These are phyloP conservation scores for Colletotrichum noveboracense DNA, from an alignment of 2,329 filamentous ascomycete species.

Conservation along the genomic window DNA sequence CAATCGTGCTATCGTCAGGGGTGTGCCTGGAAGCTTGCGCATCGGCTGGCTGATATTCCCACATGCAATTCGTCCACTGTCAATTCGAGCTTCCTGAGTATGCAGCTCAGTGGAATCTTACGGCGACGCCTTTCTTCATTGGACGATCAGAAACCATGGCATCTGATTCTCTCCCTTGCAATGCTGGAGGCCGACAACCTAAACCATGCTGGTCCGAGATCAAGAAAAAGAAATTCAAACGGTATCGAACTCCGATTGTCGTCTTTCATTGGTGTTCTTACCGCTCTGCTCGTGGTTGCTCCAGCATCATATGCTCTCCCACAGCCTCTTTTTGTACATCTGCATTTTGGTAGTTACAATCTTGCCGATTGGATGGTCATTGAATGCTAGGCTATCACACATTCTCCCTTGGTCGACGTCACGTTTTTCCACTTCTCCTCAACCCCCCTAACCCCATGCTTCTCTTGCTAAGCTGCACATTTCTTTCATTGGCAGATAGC, in stretches of 20 bases:
- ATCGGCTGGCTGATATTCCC: background rate
- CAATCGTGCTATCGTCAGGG: background rate
- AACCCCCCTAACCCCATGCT: too few species aligned
- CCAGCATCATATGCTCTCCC: background rate
- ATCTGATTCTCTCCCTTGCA: background rate
- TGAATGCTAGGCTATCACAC: too few species aligned
- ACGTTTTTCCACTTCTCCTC: too few species aligned
- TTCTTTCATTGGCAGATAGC: background rate
- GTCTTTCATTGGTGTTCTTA: background rate
- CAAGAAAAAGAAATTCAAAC: background rate
- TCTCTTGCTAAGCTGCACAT: background rate
- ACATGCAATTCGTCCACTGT: background rate
- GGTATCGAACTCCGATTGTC: background rate
- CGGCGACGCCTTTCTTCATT: background rate
- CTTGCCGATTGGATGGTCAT: too few species aligned
- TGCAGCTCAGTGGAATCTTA: too few species aligned
- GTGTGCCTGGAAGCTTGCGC: background rate
- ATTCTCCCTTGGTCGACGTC: too few species aligned
- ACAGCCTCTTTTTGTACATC: background rate
- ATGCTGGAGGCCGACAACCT: background rate
- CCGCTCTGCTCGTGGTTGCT: background rate
- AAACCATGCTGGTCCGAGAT: background rate
- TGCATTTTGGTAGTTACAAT: background rate
- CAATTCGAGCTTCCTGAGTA: too few species aligned
- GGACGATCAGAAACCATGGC: background rate